A percentile compares a stretch with the other conserved stretches of the same genome.
Conservation (phyloP, 176 grass and related monocot genomes). For the Canna indica region DNA sequence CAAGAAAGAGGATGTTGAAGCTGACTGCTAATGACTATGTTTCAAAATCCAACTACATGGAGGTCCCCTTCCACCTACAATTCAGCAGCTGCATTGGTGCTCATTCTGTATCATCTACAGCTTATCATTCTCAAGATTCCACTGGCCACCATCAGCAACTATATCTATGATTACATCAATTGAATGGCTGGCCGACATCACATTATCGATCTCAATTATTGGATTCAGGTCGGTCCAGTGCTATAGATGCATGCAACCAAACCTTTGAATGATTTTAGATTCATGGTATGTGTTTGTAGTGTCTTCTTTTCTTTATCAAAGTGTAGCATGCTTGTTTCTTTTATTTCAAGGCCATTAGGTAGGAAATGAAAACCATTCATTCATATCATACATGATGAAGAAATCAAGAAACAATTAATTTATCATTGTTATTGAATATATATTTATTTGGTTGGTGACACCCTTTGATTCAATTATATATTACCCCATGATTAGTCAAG, state of each 20-base stretch:
- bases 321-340: too few relatives aligned
- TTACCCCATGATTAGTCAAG: too few relatives aligned
- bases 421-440: too few relatives aligned
- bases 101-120: background rate
- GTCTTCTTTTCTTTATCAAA: background rate
- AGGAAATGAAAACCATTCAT: too few relatives aligned
- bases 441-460: too few relatives aligned
- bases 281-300: background rate
- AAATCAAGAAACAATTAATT: too few relatives aligned
- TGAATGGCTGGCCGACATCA: background rate
- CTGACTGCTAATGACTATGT: too few relatives aligned
- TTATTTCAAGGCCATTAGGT: too few relatives aligned
- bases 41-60: background rate
- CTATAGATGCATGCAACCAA: background rate
- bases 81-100: background rate
- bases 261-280: background rate
- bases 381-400: too few relatives aligned
- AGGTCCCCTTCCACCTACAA: background rate
- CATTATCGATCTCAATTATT: background rate
- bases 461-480: too few relatives aligned
- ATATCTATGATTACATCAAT: background rate
- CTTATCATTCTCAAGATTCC: background rate
- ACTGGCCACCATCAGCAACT: background rate
- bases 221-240: background rate
- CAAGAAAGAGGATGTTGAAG: too few relatives aligned